These are phyloP conservation scores for Posidonia oceanica DNA, from an alignment of 116 monocot species.

Conservation along the genomic window DNA sequence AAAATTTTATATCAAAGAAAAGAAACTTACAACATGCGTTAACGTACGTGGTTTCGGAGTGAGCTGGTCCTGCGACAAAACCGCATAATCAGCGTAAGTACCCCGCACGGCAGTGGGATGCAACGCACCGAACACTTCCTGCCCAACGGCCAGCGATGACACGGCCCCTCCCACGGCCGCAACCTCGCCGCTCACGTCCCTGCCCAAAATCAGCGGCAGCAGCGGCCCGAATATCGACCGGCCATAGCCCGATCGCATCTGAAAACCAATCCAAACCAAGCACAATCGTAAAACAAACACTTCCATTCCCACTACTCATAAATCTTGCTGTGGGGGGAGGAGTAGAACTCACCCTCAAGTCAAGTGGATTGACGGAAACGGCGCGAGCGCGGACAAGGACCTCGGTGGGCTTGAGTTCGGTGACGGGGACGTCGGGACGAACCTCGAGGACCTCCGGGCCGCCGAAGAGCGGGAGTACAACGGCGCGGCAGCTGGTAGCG, in stretches of 20 bases:
- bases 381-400: constrained; percentile 70
- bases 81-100: constrained; percentile 81
- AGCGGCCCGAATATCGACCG: constrained; percentile 83
- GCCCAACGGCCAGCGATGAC: constrained; percentile 54
- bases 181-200: constrained; percentile 97
- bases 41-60: constrained; percentile 64
- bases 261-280: background rate
- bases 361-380: constrained; percentile 66
- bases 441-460: constrained; percentile 65
- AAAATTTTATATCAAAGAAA: background rate
- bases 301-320: background rate
- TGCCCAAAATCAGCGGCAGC: constrained; percentile 81
- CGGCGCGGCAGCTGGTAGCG: constrained; percentile 33
- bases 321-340: background rate
- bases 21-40: constrained; percentile 56
- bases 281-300: background rate
- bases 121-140: constrained; percentile 96
- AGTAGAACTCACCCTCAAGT: constrained; percentile 40
- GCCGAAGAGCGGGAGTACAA: constrained; percentile 56
- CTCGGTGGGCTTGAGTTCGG: constrained; percentile 59
- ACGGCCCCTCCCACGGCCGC: constrained; percentile 74
- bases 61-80: constrained; percentile 79
- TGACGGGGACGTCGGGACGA: constrained; percentile 28
- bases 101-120: constrained; percentile 97
- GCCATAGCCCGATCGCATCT: constrained; percentile 96